Base-by-base conservation (phyloP, 2,329 filamentous ascomycete species). In the Bipolaris sorokiniana region DNA sequence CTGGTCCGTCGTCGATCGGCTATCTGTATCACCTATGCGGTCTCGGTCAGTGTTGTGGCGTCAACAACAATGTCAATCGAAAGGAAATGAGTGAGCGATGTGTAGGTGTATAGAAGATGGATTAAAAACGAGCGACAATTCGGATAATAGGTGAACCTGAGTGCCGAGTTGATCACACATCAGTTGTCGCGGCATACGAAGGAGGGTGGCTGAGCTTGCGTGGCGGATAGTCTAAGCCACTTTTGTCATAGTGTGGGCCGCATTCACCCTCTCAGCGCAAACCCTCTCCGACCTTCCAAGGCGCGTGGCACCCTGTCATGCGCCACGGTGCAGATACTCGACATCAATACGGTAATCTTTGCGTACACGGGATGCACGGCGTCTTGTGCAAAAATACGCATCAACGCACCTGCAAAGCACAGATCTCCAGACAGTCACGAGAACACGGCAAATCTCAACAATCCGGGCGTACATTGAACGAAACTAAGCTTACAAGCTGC, bases 131-230 rank as follows among this genome's bases (percentile, higher is more conserved):
- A 57, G 33, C 45, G 50, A 48, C 40, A 28, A 44, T 26, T 44
- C 46, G 44, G 33, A 18, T 40, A n/a, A 42, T 42, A 33, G 36
- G 18, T 38, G 33, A 38, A 38, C 16, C 23, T 22, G 31, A 44
- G 28, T 23, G 38, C 48, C 40, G 50, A 54, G 46, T 49, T 47
- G 51, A 48, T 58, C 56, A 58, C 42, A 58, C 56, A 56, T 37
- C 41, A 58, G 36, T 56, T 33, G 56, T 58, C 56, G 51, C 52
- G 52, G 56, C 56, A 34, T 48, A 49, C 54, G 54, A 57, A 56
- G 18, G 48, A 38, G 48, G 16, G 56, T 59, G 56, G 56, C 56
- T 59, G 56, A 59, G 56, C 42, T 34, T 42, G 41, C 36, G 52
- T 56, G 52, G 52, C 52, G 52, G 52, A 46, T 31, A 22, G 5